Evolutionary conservation across 495 filamentous ascomycete species (phyloP), one percentile per base, ranked within the genome.

Genomic region (Aspergillus bertholletiae): DNA sequence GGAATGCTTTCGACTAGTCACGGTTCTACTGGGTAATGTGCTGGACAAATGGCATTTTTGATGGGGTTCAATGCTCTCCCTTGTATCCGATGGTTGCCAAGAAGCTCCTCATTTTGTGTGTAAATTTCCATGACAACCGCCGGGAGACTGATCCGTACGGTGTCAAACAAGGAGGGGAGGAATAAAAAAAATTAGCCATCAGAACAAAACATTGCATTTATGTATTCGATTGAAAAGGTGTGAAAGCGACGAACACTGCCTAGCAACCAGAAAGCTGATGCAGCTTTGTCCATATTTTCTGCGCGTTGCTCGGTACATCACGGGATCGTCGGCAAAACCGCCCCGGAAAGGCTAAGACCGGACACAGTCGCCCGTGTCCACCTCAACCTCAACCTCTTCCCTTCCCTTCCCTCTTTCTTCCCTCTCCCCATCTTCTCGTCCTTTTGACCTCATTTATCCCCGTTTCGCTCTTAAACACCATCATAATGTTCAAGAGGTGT

Each of bases 401-500:
- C 57, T 73, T 63, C 59, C 69, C 64, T 68, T 72, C 69, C 66
- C 67, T 69, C 68, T 71, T 65, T 68, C 60, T 62, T 66, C 64
- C 56, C 53, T 70, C 62, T 63, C 61, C 58, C 63, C 70, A 60
- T 61, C 61, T 59, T 67, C 57, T 54, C 59, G 51, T 61, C 61
- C 60, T 58, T 55, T 60, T 66, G 63, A 62, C 66, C 66, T 67
- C 58, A 48, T 55, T 47, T 62, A 53, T 61, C 59, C 59, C 59
- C 65, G 66, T 71, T 66, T 78, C 75, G 67, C 75, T 77, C 73
- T 74, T 74, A 68, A 71, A 74, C 73, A 76, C 74, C 63, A 59
- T 78, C 84, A 89, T 74, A 79, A 92, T 92, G 88, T 89, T 89
- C 81, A 90, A 89, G 88, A 91, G 88, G 88, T 92, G 76, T 75